Evolutionary conservation across 352 stramenopile genomes (phyloP).

Genomic region (Aphanomyces invadans): DNA sequence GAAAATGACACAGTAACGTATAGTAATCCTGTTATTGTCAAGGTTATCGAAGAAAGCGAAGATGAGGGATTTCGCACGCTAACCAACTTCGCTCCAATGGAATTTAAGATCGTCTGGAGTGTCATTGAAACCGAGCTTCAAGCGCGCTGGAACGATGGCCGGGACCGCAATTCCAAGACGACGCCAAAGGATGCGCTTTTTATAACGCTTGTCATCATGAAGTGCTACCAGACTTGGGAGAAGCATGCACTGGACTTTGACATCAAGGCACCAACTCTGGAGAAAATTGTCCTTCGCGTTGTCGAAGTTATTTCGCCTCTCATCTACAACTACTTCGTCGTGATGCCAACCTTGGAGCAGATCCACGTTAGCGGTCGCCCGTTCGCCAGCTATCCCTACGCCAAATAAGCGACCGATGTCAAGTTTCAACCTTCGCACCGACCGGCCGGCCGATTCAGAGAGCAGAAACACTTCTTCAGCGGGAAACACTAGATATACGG

Average conservation of each 20-base stretch:
- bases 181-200: constrained; percentile 5
- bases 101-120: constrained; percentile 16
- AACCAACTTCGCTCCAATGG: constrained; percentile 4
- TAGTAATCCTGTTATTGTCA: too few relatives aligned
- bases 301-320: neutral
- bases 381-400: constrained; percentile 1
- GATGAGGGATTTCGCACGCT: too few relatives aligned
- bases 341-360: neutral
- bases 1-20: too few relatives aligned
- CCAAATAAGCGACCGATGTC: constrained; percentile 12
- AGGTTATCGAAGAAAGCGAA: too few relatives aligned
- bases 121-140: neutral
- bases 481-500: constrained; percentile 26
- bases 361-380: neutral
- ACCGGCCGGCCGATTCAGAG: neutral
- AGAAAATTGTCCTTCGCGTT: neutral
- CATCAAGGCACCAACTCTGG: neutral
- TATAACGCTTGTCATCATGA: constrained; percentile 1
- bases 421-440: constrained; percentile 14
- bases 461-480: constrained; percentile 15
- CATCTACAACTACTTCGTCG: neutral
- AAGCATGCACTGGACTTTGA: constrained; percentile 15
- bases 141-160: neutral
- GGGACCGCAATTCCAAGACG: neutral
- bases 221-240: neutral